Evolutionary conservation across 2,329 filamentous ascomycete genomes (phyloP), one percentile per base, ranked within the genome.

Genomic region (Clonostachys rhizophaga): DNA sequence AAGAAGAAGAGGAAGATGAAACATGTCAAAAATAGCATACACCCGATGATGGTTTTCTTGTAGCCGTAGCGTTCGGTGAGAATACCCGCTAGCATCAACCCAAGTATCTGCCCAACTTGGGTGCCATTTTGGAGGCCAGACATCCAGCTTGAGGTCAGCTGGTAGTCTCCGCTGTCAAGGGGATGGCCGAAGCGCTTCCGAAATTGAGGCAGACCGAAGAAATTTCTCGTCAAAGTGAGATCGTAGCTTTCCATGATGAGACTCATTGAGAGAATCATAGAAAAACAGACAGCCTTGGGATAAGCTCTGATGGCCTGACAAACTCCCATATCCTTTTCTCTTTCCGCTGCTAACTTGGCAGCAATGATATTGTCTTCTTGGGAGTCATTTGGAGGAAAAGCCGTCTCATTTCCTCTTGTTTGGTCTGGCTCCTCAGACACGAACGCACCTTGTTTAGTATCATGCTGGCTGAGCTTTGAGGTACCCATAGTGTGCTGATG

Each of bases 161-260:
- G 58, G 40, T 72, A 70, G 13, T 57, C 53, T 5, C 58, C 59
- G 17, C 63, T 51, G 3, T 43, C 46, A 6, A 36, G 40, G 24
- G 44, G 44, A 10, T 18, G 47, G 46, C 55, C 55, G 20, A 54
- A 58, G 10, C 54, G 45, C 18, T 47, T 40, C 30, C 49, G 49
- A 43, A 66, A 67, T 5, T 56, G 47, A 5, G 60, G 67, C 44
- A 64, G 67, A 6, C 59, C 65, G 46, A 64, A 69, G 45, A 69
- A 67, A 48, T 62, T 67, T 50, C 53, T 55, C 8, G 70, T 58
- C 1, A 67, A 50, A n/a, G 58, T 62, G 5, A 59, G 63, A 17
- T 67, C 65, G 45, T 67, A 67, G 16, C 65, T 69, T 36, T 72
- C 70, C 70, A 72, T 72, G 50, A 73, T 62, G 44, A 72, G 63